Evolutionary conservation across 495 filamentous ascomycete genomes (phyloP).

Genomic region (Podospora pseudoanserina): DNA sequence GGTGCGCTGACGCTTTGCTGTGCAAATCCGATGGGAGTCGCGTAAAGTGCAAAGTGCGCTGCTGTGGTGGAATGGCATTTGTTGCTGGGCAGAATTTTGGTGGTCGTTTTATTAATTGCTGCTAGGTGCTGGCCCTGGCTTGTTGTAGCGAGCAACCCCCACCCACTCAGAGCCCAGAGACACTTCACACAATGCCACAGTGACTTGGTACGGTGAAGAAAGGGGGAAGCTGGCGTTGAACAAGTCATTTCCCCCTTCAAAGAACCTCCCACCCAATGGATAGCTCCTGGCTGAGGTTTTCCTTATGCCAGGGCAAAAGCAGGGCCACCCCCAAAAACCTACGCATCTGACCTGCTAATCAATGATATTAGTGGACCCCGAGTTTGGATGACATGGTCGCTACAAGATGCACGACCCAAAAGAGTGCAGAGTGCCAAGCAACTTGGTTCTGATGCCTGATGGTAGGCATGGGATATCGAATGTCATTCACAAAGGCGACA

Average conservation of each 20-base stretch:
- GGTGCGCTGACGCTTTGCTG: neutral
- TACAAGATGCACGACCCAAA: neutral
- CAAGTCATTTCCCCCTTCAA: too few species aligned
- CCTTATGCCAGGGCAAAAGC: neutral
- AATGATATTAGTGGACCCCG: neutral
- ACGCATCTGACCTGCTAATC: neutral
- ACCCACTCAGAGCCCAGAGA: neutral
- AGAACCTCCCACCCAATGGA: neutral
- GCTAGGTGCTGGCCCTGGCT: neutral
- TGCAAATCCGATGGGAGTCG: neutral
- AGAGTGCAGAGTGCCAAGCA: neutral
- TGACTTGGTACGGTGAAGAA: neutral
- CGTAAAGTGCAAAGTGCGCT: neutral
- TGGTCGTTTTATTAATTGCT: neutral
- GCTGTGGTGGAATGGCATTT: neutral
- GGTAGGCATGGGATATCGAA: neutral
- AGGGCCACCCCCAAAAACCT: too few species aligned
- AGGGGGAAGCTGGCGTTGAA: neutral
- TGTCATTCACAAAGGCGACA: neutral
- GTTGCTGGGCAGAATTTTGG: neutral
- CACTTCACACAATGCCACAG: neutral
- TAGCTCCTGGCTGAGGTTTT: neutral
- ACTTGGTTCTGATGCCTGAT: neutral
- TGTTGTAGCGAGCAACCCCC: neutral
- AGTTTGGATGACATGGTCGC: conserved; percentile 3